Conservation (phyloP, 331 rosid genomes). For the Pyrus hybrid region DNA sequence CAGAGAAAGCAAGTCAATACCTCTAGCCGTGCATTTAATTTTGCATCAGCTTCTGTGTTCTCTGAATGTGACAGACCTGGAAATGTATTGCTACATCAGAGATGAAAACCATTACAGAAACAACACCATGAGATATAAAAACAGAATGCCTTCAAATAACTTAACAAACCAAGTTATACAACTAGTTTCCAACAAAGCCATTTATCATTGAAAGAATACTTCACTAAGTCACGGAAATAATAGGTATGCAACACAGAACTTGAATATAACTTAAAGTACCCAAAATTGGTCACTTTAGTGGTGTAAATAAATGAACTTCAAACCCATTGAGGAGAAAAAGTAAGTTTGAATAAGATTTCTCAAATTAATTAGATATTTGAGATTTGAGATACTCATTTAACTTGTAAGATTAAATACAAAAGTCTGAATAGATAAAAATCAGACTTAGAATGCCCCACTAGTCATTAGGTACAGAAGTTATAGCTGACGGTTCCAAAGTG, state of each 20-base stretch:
- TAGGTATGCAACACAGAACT: background rate
- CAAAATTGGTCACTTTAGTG: background rate
- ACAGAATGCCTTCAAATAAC: background rate
- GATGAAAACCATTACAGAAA: conserved; percentile 8
- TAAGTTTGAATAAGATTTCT: background rate
- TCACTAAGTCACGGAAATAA: background rate
- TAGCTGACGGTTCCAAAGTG: background rate
- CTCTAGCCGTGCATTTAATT: conserved; percentile 60
- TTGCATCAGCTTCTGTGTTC: conserved; percentile 46
- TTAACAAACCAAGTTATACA: background rate
- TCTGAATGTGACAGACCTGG: conserved; percentile 39
- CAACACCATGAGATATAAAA: conserved; percentile 8
- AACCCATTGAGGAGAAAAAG: background rate
- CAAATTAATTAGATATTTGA: background rate
- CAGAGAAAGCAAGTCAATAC: conserved; percentile 30
- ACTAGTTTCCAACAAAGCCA: background rate
- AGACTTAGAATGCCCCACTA: background rate
- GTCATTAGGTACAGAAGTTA: background rate
- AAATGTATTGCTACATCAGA: conserved; percentile 7
- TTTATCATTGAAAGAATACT: background rate
- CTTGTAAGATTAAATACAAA: background rate
- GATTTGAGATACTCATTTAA: background rate
- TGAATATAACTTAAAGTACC: background rate
- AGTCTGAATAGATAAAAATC: background rate
- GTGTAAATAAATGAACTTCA: background rate